phyloP scores from a whole-genome alignment of 345 rosid genomes.

The Carallia brachiata region DNA sequence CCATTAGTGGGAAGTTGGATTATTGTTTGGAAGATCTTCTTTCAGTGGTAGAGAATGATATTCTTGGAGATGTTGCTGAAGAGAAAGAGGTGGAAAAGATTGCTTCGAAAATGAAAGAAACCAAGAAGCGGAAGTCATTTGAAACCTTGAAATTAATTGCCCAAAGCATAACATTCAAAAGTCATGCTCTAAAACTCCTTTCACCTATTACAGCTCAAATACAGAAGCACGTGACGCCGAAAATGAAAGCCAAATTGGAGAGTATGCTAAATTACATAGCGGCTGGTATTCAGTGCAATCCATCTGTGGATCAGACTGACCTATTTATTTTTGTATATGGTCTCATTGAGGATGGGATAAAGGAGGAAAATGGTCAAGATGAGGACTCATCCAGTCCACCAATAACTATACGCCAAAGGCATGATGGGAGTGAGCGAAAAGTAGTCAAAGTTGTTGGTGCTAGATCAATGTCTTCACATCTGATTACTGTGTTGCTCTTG shows the following conservation, averaged over 20 bases:
- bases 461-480: constrained; percentile 54
- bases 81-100: constrained; percentile 86
- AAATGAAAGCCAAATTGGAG: constrained; percentile 64
- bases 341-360: constrained; percentile 55
- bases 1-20: constrained; percentile 60
- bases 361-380: constrained; percentile 41
- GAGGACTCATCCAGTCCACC: constrained; percentile 29
- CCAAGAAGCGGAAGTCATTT: constrained; percentile 62
- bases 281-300: constrained; percentile 76
- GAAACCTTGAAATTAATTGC: constrained; percentile 77
- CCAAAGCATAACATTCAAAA: constrained; percentile 63
- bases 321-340: constrained; percentile 64
- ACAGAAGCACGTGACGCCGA: constrained; percentile 70
- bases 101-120: constrained; percentile 89
- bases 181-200: constrained; percentile 62
- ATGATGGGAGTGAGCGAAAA: constrained; percentile 27
- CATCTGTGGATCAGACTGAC: constrained; percentile 69
- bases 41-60: constrained; percentile 62
- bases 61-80: constrained; percentile 90
- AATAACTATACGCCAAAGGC: constrained; percentile 25
- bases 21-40: constrained; percentile 80
- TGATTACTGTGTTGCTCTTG: constrained; percentile 73
- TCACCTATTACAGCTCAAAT: constrained; percentile 57
- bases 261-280: constrained; percentile 70
- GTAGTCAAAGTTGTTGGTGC: constrained; percentile 28